A percentile compares a stretch with the other conserved stretches of the same genome.
These are phyloP conservation scores for Xylariaceae sp. DNA, from an alignment of 2,329 filamentous ascomycete genomes.

Conservation along the genomic window DNA sequence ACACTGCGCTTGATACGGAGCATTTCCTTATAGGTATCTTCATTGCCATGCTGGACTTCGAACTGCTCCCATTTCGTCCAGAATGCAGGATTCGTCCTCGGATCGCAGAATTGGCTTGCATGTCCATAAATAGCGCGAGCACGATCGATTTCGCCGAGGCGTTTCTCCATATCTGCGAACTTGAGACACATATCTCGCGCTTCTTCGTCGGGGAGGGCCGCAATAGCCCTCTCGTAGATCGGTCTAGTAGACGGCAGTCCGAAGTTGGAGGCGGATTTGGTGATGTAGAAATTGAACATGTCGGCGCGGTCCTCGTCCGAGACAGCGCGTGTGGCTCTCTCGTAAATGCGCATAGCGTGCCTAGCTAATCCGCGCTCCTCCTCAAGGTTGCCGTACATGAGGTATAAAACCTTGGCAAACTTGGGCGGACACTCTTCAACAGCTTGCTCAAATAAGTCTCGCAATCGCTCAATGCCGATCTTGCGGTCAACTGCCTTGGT, in stretches of 20 bases:
- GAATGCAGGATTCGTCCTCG: constrained; percentile 81
- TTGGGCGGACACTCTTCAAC: constrained; percentile 91
- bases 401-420: constrained; percentile 91
- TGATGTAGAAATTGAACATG: constrained; percentile 99
- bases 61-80: constrained; percentile 98
- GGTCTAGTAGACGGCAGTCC: constrained; percentile 89
- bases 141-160: constrained; percentile 89
- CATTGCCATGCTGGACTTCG: constrained; percentile 96
- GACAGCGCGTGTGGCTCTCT: constrained; percentile 90
- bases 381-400: constrained; percentile 98
- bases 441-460: constrained; percentile 95
- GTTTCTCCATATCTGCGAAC: constrained; percentile 93
- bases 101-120: constrained; percentile 95
- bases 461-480: constrained; percentile 87
- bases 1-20: constrained; percentile 95
- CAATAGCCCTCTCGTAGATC: constrained; percentile 95
- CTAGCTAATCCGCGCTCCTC: constrained; percentile 91
- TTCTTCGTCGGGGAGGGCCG: constrained; percentile 86
- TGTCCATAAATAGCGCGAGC: constrained; percentile 95
- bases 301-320: constrained; percentile 90
- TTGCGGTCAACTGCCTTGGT: constrained; percentile 96
- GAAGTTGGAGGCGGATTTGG: constrained; percentile 96
- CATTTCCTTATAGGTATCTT: constrained; percentile 99
- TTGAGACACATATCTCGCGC: constrained; percentile 98
- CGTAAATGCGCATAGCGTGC: constrained; percentile 98